These are phyloP conservation scores for Chaetomium strumarium DNA, from an alignment of 2,329 filamentous ascomycete genomes.

Conservation along the genomic window DNA sequence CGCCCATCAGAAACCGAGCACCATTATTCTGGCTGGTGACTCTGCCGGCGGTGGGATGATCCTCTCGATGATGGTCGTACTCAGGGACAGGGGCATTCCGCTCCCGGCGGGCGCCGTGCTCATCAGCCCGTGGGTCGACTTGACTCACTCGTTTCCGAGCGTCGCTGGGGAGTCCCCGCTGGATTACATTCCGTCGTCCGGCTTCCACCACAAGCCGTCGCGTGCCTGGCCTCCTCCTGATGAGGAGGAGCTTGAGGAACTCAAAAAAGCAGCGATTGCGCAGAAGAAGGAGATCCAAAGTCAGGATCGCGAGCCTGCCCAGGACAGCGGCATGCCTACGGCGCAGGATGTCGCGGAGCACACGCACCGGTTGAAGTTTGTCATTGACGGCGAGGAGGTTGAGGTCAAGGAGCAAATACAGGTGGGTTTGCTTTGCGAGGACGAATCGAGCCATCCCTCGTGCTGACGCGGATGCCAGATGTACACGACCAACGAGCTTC, in stretches of 20 bases:
- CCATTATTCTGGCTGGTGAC: conserved; percentile 84
- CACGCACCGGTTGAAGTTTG: conserved; percentile 49
- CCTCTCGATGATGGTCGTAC: conserved; percentile 67
- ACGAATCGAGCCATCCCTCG: not conserved
- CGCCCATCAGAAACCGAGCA: conserved; percentile 66
- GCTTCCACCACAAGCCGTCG: conserved; percentile 88
- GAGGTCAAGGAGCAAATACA: conserved; percentile 89
- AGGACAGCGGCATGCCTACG: conserved; percentile 16
- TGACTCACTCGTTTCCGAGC: conserved; percentile 93
- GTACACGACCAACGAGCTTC: conserved; percentile 75
- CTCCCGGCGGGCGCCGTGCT: conserved; percentile 84
- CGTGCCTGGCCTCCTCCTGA: conserved; percentile 89
- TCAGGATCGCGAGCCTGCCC: conserved; percentile 5
- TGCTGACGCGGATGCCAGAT: conserved; percentile 37
- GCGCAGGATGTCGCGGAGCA: conserved; percentile 22
- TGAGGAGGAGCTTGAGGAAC: conserved; percentile 59
- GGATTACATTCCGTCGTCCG: conserved; percentile 83
- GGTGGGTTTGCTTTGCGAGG: conserved; percentile 37
- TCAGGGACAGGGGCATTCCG: conserved; percentile 78
- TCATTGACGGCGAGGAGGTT: conserved; percentile 64
- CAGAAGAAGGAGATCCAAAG: conserved; percentile 25
- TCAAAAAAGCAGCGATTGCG: conserved; percentile 41
- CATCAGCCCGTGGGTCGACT: conserved; percentile 91
- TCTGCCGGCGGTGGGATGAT: conserved; percentile 93
- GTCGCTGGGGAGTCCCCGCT: conserved; percentile 64